A percentile compares a stretch with the other conserved stretches of the same genome.
Evolutionary conservation across 768 basidiomycete genomes (phyloP).

Genomic region (Pholiota molesta): DNA sequence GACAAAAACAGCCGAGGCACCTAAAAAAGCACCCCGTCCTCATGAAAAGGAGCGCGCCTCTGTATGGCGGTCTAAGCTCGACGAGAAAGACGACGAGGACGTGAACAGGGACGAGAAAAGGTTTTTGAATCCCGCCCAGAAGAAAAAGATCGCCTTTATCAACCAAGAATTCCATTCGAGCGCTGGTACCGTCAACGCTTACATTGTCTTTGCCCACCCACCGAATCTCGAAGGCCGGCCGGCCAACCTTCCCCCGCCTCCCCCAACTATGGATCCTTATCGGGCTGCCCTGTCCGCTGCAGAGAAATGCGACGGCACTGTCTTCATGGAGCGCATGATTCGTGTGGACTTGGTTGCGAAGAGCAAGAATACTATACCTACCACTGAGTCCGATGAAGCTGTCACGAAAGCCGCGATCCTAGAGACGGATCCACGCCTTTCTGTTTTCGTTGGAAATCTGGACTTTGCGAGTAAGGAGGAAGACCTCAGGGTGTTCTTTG

Average conservation of each 20-base stretch:
- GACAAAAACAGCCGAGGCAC: slow-evolving; percentile 27
- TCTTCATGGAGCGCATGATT: slow-evolving; percentile 77
- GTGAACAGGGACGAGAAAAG: slow-evolving; percentile 55
- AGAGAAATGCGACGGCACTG: slow-evolving; percentile 63
- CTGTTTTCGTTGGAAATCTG: slow-evolving; percentile 90
- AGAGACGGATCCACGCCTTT: slow-evolving; percentile 73
- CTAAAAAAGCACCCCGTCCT: slow-evolving; percentile 37
- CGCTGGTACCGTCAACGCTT: slow-evolving; percentile 80
- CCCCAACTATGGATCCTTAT: slow-evolving; percentile 62
- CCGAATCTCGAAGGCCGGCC: slow-evolving; percentile 41
- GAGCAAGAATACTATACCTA: slow-evolving; percentile 17
- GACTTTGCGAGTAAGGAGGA: slow-evolving; percentile 93
- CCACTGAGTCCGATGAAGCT: slow-evolving; percentile 18
- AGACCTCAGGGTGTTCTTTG: slow-evolving; percentile 86
- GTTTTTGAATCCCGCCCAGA: slow-evolving; percentile 80
- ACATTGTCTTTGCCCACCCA: slow-evolving; percentile 87
- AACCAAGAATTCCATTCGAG: slow-evolving; percentile 86
- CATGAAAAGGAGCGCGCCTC: slow-evolving; percentile 64
- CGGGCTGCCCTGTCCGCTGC: slow-evolving; percentile 67
- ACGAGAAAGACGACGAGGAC: slow-evolving; percentile 45
- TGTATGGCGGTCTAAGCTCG: slow-evolving; percentile 54
- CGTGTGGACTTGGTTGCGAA: slow-evolving; percentile 72
- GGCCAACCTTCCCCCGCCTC: slow-evolving; percentile 53
- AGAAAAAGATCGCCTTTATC: slow-evolving; percentile 94
- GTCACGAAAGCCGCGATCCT: slow-evolving; percentile 24